Evolutionary conservation across 331 rosid species (phyloP).

Genomic region (Rosa hybrid): DNA sequence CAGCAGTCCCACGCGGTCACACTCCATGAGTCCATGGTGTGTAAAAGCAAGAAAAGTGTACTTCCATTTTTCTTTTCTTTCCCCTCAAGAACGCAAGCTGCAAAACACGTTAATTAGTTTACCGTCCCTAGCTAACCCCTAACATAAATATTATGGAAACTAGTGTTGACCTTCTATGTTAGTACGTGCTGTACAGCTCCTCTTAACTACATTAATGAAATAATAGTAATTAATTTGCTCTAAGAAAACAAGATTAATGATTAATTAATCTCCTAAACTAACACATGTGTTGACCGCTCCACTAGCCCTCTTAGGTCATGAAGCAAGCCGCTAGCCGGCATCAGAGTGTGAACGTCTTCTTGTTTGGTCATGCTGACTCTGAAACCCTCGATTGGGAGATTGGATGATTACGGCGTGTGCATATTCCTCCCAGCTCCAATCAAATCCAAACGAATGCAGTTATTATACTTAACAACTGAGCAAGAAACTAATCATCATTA

Average conservation of each 20-base stretch:
- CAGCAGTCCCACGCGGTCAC: not conserved
- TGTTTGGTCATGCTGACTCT: slow-evolving; percentile 5
- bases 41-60: not conserved
- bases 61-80: not conserved
- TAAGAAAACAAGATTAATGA: not conserved
- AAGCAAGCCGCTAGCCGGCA: not conserved
- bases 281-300: not conserved
- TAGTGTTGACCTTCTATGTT: not conserved
- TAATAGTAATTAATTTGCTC: not conserved
- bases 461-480: not conserved
- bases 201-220: not conserved
- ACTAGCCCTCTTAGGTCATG: not conserved
- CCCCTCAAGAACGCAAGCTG: not conserved
- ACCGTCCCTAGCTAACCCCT: not conserved
- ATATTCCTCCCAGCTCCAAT: not conserved
- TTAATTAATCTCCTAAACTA: not conserved
- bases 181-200: not conserved
- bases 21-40: not conserved
- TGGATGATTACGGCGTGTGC: not conserved
- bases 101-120: not conserved
- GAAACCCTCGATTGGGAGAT: not conserved
- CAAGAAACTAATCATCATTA: not conserved
- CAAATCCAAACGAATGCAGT: too few relatives aligned
- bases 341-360: not conserved
- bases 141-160: not conserved